A percentile compares a stretch with the other conserved stretches of the same genome.
These are phyloP conservation scores for Rhodotorula sp. DNA, from an alignment of 1,284 basidiomycete species.

Conservation along the genomic window DNA sequence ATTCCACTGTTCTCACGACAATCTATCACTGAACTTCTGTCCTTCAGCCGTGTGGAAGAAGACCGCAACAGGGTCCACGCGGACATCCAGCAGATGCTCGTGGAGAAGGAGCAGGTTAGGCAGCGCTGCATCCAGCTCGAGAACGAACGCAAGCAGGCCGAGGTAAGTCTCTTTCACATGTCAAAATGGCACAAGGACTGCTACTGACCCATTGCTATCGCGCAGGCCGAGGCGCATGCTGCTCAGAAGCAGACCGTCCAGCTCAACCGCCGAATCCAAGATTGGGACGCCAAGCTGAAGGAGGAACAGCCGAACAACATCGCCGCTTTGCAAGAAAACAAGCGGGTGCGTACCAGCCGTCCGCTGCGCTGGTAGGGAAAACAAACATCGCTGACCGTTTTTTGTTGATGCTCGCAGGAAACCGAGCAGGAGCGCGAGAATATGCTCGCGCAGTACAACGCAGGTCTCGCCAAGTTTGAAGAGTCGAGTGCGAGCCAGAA, in stretches of 20 bases:
- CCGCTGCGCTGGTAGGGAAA: neutral
- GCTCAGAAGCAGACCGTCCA: slow-evolving; percentile 32
- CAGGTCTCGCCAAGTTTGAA: slow-evolving; percentile 3
- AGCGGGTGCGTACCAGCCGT: slow-evolving; percentile 48
- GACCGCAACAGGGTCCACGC: slow-evolving; percentile 5
- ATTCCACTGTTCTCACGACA: too few species aligned
- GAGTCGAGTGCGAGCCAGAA: neutral
- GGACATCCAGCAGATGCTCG: slow-evolving; percentile 4
- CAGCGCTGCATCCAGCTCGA: slow-evolving; percentile 2
- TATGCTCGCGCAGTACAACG: slow-evolving; percentile 33
- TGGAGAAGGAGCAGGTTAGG: slow-evolving; percentile 25
- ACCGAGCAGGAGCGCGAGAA: slow-evolving; percentile 41
- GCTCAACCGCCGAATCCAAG: slow-evolving; percentile 49
- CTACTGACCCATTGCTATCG: neutral
- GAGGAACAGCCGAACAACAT: slow-evolving; percentile 73
- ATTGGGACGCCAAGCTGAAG: slow-evolving; percentile 62
- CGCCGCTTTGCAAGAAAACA: slow-evolving; percentile 61
- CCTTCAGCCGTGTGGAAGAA: neutral
- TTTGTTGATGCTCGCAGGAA: slow-evolving; percentile 20
- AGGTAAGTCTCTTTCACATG: slow-evolving; percentile 4
- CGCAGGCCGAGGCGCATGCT: slow-evolving; percentile 10
- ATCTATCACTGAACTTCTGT: neutral
- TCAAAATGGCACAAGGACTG: neutral
- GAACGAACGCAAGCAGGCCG: slow-evolving; percentile 9
- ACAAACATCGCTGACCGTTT: neutral